Base-by-base conservation (phyloP, 1,284 basidiomycete genomes). In the Cryptococcus neoformans region DNA sequence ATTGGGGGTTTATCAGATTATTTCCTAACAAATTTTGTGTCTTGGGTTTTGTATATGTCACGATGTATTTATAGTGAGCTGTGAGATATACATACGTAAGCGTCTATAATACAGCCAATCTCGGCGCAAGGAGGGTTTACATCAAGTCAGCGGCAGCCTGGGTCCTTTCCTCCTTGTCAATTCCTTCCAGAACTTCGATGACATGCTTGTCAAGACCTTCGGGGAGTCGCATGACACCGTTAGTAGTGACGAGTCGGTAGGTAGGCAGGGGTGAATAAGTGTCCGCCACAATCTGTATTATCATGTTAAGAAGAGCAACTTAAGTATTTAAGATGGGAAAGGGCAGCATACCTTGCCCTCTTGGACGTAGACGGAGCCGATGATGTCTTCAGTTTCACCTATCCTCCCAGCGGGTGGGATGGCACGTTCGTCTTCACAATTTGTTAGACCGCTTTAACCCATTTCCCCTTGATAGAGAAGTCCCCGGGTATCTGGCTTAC, bases 321-420 rank as follows among this genome's bases (percentile, higher is more conserved):
- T 12, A 10, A 14, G 16, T 36, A 16, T 7, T 5, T 40, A 2
- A 0, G 10, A 44, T 14, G 35, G 49, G 17, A 45, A 44, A 16
- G 40, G 10, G 17, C 10, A 3, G n/a, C 34, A 34, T 37, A 77
- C 73, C 59, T 77, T 74, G 47, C 72, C 72, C 21, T 69, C 66
- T 60, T 75, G 57, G 3, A 78, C 75, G 52, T 75, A 77, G 8
- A 78, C 68, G 11, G 64, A 69, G 6, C 67, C 75, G 8, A 78
- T 73, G n/a, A 77, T 61, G 60, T 78, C 77, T 57, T 78, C 75
- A 1, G 74, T 68, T 60, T 77, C 75, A 16, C 73, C 74, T 50
- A 77, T 75, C n/a, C 77, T 63, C 4, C 75, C 75, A 12, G 71
- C 67, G 1, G 75, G 75, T 1, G 77, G 75, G 0, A 75, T 47